Evolutionary conservation across 2,329 filamentous ascomycete genomes (phyloP).

Genomic region (Ophiocordyceps australis): DNA sequence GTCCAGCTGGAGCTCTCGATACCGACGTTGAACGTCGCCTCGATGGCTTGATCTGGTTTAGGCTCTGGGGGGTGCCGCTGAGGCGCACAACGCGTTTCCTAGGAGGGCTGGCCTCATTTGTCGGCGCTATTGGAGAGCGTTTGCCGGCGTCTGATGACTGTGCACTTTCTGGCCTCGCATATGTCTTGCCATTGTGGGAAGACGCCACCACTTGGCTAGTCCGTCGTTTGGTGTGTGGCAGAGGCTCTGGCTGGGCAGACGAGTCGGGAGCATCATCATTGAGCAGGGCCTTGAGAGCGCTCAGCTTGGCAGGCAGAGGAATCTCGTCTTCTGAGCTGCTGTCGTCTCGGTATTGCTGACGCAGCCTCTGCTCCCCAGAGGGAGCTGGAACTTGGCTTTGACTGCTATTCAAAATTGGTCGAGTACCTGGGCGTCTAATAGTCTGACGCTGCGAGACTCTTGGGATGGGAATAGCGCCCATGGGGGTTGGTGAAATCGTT

Average conservation of each 20-base stretch:
- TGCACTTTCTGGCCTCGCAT: too few relatives aligned
- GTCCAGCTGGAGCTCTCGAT: conserved; percentile 16
- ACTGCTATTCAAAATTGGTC: conserved; percentile 23
- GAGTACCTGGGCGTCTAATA: conserved; percentile 28
- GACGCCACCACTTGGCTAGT: conserved; percentile 26
- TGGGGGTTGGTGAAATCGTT: conserved; percentile 35
- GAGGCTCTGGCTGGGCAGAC: conserved; percentile 24
- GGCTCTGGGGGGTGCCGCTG: conserved; percentile 28
- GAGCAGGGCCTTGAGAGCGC: conserved; percentile 72
- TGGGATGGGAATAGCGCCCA: conserved; percentile 28
- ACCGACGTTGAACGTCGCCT: conserved; percentile 33
- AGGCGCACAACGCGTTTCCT: conserved; percentile 40
- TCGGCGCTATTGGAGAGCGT: conserved; percentile 30
- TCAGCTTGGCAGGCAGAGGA: conserved; percentile 81
- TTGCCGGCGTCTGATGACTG: conserved; percentile 19
- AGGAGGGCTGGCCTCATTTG: conserved; percentile 27
- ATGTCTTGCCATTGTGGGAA: too few relatives aligned
- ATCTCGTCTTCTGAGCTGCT: conserved; percentile 95
- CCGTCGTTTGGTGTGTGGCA: conserved; percentile 30
- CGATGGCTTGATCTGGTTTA: conserved; percentile 18
- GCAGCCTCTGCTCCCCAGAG: conserved; percentile 4
- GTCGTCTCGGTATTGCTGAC: conserved; percentile 31
- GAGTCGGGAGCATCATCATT: conserved; percentile 39
- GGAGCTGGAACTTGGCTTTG: conserved; percentile 22
- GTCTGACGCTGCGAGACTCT: conserved; percentile 38